Evolutionary conservation across 2,329 filamentous ascomycete genomes (phyloP), one percentile per base, ranked within the genome.

Genomic region (Aaosphaeria pasadenensis): DNA sequence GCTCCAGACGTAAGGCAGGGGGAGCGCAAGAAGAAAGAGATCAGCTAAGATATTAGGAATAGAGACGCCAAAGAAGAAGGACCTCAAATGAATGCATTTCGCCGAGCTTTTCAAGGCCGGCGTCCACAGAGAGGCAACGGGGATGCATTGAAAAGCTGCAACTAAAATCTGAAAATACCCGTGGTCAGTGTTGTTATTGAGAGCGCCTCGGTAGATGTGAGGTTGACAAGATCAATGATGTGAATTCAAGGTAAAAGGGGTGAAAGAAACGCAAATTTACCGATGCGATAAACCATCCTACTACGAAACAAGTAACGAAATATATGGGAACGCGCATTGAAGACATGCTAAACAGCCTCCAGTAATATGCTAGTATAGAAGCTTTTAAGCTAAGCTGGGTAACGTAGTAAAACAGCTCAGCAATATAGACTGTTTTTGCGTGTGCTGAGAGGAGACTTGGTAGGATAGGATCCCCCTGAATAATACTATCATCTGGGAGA

Each of bases 31-130:
- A 5, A 63, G 39, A 32, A 62, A 41, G 5, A 54, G 13, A 46
- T 62, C 60, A 13, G 56, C 54, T n/a, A 59, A 48, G 29, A 62
- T 56, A 42, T 62, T 63, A 6, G 60, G 59, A 3, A 61, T 48
- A 4, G 58, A 54, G n/a, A 53, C 58, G 29, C 58, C 58, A 11
- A 62, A 40, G 44, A 60, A 62, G 31, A 63, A 54, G 2, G 47
- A 44, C 7, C 49, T 49, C 6, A 54, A 43, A 4, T 45, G 32
- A n/a, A 61, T 51, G 47, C 60, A 63, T 46, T 54, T 58, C n/a
- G 48, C 53, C n/a, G 24, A 46, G 36, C 9, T 24, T 6, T 11
- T n/a, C 24, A 9, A 32, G 11, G 17, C 6, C 6, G 11, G 33
- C n/a, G 33, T 36, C 58, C 58, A 63, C 6, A 49, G 47, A 5